Evolutionary conservation across 2,329 filamentous ascomycete genomes (phyloP).

Genomic region (Huntiella savannae): DNA sequence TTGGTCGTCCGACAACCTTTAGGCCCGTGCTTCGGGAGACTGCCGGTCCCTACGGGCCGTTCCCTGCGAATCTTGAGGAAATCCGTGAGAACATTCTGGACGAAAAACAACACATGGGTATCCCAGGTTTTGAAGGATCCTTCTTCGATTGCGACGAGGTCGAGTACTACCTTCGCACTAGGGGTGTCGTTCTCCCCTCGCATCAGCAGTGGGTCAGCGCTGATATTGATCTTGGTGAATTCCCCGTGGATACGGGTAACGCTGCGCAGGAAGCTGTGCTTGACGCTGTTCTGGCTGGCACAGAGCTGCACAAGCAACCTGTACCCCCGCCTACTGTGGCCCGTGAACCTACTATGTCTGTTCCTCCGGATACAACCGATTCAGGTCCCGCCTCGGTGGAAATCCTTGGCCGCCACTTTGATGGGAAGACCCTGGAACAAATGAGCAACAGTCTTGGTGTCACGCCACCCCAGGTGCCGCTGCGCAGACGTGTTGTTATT

Average conservation of each 20-base stretch:
- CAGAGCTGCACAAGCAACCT: background rate
- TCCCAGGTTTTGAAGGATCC: conserved; percentile 49
- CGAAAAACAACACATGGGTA: conserved; percentile 29
- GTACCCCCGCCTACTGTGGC: background rate
- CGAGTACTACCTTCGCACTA: conserved; percentile 48
- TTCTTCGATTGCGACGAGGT: conserved; percentile 66
- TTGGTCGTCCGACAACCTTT: background rate
- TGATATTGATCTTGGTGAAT: conserved; percentile 29
- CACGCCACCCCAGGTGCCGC: conserved; percentile 15
- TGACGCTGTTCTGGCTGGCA: conserved; percentile 3
- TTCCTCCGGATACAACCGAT: background rate
- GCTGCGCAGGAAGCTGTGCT: background rate
- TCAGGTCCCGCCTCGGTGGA: background rate
- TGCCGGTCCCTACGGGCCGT: conserved; percentile 27
- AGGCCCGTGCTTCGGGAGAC: background rate
- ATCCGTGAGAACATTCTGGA: conserved; percentile 25
- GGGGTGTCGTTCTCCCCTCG: conserved; percentile 43
- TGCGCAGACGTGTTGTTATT: conserved; percentile 18
- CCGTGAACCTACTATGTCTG: background rate
- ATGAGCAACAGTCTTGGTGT: background rate
- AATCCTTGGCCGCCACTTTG: background rate
- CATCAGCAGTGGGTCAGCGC: conserved; percentile 40
- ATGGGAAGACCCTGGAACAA: background rate
- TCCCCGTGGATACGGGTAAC: conserved; percentile 16
- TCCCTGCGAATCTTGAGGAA: conserved; percentile 21